phyloP scores from a whole-genome alignment of 2,329 filamentous ascomycete genomes.

The Cryphonectria carpinicola region DNA sequence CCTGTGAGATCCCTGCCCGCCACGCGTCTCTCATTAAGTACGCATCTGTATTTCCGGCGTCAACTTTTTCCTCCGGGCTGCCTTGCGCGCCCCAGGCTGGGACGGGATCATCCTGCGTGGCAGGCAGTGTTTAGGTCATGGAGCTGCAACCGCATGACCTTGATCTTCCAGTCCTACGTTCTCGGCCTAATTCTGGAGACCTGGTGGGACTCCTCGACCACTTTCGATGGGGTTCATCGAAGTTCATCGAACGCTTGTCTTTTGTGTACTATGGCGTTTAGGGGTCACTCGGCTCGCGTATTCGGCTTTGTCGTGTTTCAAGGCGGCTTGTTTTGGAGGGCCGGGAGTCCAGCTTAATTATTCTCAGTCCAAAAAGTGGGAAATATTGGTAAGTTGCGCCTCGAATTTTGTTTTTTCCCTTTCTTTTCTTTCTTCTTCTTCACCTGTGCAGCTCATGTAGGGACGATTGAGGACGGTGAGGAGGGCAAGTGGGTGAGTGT shows the following conservation, averaged over 20 bases:
- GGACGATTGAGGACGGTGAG: neutral
- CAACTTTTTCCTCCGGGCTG: neutral
- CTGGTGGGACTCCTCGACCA: neutral
- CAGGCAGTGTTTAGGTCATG: neutral
- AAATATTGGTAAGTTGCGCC: neutral
- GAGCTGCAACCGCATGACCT: neutral
- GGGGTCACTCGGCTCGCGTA: neutral
- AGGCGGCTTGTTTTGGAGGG: neutral
- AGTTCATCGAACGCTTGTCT: neutral
- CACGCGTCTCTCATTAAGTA: neutral
- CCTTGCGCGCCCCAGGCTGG: neutral
- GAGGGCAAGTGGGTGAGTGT: neutral
- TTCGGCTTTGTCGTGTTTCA: neutral
- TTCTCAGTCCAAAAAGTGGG: neutral
- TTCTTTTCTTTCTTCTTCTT: neutral
- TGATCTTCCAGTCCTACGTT: neutral
- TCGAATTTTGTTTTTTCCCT: neutral
- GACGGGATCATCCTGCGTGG: neutral
- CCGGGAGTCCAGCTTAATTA: neutral
- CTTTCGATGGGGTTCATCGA: neutral
- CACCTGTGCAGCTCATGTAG: neutral
- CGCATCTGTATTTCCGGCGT: neutral
- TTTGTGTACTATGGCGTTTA: neutral
- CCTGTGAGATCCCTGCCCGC: neutral
- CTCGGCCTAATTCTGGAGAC: constrained; percentile 10